Evolutionary conservation across 495 filamentous ascomycete genomes (phyloP), one percentile per base, ranked within the genome.

Genomic region (Pyronema domesticum): DNA sequence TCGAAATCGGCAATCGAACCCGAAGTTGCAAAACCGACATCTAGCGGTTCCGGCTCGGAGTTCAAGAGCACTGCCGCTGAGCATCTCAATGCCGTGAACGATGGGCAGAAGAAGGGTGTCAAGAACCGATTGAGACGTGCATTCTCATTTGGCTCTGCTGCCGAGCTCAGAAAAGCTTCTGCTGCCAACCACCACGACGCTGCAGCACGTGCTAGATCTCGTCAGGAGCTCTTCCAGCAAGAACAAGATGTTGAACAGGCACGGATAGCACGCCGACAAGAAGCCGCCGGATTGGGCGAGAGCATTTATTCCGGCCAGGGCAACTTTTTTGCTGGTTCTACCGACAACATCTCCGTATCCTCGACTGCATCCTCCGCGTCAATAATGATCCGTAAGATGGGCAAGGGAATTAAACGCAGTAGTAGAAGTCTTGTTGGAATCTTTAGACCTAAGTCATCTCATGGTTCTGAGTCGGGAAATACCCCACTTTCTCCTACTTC

Each of bases 381-480:
- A 37, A 82, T 99, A 58, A 99, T 99, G 91, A 89, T 99, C 63
- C 80, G 91, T 33, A 99, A 99, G 73, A 96, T 99, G 93, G 93
- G 91, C 61, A 84, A 86, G 56, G 89, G 93, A 17, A 83, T 95
- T 81, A 99, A 94, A 76, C 89, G 86, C 68, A 81, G 83, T 14
- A 83, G 80, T 18, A 74, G 88, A 35, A 95, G 89, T 7, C 75
- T 99, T 45, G 93, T 94, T 60, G 91, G 91, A 30, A 72, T 99
- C 8, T 99, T 99, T 71, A 76, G 91, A 57, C 91, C 91, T 0
- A 96, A 95, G 69, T 95, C 91, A 1, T 73, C 93, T 35, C 76
- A 89, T 64, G 89, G 87, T 13, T 78, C 81, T 10, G 77, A 81
- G 17, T 73, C 78, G 7, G 78, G 81, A 3, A 89, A 93, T 57